phyloP scores from a whole-genome alignment of 2,329 filamentous ascomycete genomes.

The Claviceps digitariae region DNA sequence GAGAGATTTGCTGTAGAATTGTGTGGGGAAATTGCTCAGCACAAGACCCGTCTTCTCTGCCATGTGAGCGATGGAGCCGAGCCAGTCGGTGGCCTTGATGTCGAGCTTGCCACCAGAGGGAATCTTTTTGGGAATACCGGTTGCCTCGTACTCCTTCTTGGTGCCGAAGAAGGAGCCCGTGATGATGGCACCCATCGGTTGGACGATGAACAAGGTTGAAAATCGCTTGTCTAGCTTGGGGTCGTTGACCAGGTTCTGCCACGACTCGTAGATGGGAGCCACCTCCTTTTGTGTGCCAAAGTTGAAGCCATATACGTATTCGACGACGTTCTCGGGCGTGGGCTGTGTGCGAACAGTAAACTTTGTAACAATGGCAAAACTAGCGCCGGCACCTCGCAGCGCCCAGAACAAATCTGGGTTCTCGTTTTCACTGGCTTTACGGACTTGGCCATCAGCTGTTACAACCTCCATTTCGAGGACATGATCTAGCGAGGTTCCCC shows the following conservation, averaged over 20 bases:
- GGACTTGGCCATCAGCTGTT: slow-evolving; percentile 38
- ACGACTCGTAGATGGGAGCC: slow-evolving; percentile 36
- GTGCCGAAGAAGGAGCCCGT: slow-evolving; percentile 50
- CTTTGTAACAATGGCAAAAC: slow-evolving; percentile 43
- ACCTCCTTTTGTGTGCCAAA: slow-evolving; percentile 34
- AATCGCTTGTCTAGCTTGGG: slow-evolving; percentile 44
- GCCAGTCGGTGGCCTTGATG: slow-evolving; percentile 46
- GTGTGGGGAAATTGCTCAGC: slow-evolving; percentile 30
- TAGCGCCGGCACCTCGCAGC: slow-evolving; percentile 40
- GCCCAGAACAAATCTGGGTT: slow-evolving; percentile 44
- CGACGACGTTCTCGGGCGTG: slow-evolving; percentile 40
- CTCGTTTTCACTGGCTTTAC: slow-evolving; percentile 30
- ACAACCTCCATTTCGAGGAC: slow-evolving; percentile 42
- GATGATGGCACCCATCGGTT: slow-evolving; percentile 40
- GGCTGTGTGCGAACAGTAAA: slow-evolving; percentile 43
- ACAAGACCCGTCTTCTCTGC: slow-evolving; percentile 35
- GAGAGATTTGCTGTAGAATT: slow-evolving; percentile 46
- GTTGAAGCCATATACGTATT: slow-evolving; percentile 43
- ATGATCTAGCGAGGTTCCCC: slow-evolving; percentile 43
- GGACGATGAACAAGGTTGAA: slow-evolving; percentile 40
- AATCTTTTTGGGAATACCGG: slow-evolving; percentile 34
- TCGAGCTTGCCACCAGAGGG: slow-evolving; percentile 27
- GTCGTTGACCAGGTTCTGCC: slow-evolving; percentile 44
- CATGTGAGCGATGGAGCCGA: slow-evolving; percentile 41
- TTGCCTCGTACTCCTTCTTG: slow-evolving; percentile 37